Percentiles rank a stretch among this genome's conserved stretches.
Conservation (phyloP, 2,329 filamentous ascomycete genomes). For the Aureobasidium sp. region DNA sequence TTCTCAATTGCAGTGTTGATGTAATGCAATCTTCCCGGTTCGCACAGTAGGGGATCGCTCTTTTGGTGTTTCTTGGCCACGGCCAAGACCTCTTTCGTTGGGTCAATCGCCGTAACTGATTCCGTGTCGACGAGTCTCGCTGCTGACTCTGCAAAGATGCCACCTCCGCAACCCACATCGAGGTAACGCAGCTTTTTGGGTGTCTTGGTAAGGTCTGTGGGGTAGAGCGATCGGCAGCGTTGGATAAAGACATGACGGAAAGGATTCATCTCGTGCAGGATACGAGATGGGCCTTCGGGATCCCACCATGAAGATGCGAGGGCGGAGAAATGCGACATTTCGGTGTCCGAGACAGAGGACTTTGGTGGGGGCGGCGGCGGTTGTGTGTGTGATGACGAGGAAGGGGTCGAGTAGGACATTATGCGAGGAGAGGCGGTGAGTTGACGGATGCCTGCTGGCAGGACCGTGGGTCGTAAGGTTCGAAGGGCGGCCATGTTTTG, state of each 20-base stretch:
- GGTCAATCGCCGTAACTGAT: constrained; percentile 70
- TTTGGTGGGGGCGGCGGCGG: constrained; percentile 14
- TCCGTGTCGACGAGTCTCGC: constrained; percentile 59
- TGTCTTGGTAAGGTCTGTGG: constrained; percentile 4
- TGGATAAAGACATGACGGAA: constrained; percentile 88
- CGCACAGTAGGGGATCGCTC: constrained; percentile 60
- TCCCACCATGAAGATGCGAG: constrained; percentile 98
- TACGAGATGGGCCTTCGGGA: constrained; percentile 80
- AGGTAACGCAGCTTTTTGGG: constrained; percentile 58
- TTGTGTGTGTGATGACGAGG: neutral
- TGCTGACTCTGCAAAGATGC: constrained; percentile 88
- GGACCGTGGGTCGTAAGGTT: constrained; percentile 8
- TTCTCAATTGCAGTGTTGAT: constrained; percentile 70
- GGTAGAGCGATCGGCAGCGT: constrained; percentile 49
- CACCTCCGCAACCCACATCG: constrained; percentile 91
- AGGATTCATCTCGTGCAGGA: constrained; percentile 97
- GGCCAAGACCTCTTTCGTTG: constrained; percentile 63
- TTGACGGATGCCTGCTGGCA: constrained; percentile 9
- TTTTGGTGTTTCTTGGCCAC: constrained; percentile 71
- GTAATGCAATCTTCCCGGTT: constrained; percentile 58
- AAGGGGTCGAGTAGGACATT: constrained; percentile 3
- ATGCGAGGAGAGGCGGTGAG: neutral
- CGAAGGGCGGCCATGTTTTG: constrained; percentile 11
- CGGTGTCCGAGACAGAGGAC: constrained; percentile 73
- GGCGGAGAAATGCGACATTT: constrained; percentile 89